phyloP scores from a whole-genome alignment of 108 stramenopile genomes.

The Mediolabrus comicus region DNA sequence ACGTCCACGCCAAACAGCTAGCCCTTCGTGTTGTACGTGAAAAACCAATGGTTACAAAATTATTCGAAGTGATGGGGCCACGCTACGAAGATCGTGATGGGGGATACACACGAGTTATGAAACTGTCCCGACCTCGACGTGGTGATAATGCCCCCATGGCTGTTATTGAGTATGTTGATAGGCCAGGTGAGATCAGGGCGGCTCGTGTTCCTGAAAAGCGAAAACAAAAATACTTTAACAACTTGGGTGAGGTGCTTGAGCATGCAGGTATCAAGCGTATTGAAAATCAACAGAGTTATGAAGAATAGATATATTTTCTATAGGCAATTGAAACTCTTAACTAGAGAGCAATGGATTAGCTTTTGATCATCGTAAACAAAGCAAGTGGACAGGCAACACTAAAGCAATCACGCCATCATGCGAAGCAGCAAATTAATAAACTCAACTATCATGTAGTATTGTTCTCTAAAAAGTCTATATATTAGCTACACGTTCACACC shows the following conservation, averaged over 20 bases:
- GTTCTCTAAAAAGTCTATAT: no score
- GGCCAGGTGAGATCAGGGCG: conserved; percentile 89
- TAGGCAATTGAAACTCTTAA: no score
- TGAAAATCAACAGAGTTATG: background rate
- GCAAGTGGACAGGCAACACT: no score
- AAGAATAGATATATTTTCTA: no score
- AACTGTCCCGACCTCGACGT: conserved; percentile 71
- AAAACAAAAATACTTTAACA: conserved; percentile 37
- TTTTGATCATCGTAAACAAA: background rate
- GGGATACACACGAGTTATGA: conserved; percentile 97
- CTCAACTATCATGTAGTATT: background rate
- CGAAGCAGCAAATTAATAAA: background rate
- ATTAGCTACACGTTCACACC: conserved; percentile 11
- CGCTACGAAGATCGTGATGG: conserved; percentile 91
- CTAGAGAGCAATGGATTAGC: no score
- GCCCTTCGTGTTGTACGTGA: conserved; percentile 73
- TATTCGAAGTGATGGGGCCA: conserved; percentile 95
- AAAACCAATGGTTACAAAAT: conserved; percentile 76
- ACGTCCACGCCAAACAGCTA: conserved; percentile 37
- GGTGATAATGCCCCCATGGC: conserved; percentile 98
- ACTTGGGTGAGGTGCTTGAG: conserved; percentile 41
- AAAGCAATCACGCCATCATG: no score
- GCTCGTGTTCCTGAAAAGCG: conserved; percentile 75
- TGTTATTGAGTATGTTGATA: conserved; percentile 98
- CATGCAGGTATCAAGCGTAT: conserved; percentile 41